Evolutionary conservation across 2,329 filamentous ascomycete genomes (phyloP), one percentile per base, ranked within the genome.

Genomic region (Calonectria pteridis): DNA sequence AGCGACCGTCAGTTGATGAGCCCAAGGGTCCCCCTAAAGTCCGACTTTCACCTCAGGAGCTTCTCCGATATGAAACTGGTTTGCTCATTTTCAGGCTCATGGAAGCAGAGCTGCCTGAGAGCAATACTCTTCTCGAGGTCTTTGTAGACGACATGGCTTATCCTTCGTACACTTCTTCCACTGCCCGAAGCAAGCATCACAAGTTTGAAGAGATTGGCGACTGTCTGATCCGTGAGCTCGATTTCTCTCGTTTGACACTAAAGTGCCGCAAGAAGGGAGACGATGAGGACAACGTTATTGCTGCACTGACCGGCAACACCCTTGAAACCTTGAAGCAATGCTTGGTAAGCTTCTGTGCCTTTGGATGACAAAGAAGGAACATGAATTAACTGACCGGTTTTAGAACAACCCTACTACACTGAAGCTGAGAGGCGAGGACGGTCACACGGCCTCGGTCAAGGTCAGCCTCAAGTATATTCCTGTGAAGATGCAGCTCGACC

Each of bases 381-480:
- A 33, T 59, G 73, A 69, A 76, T 65, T 31, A 10, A 53, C 29
- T 63, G 13, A 67, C n/a, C 33, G 23, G 49, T n/a, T 13, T n/a
- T 77, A 96, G 92, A 98, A 99, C 86, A 98, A 95, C 76, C 95
- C 96, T 0, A 98, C 95, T 0, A 91, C 93, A 37, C 89, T 99
- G 69, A 92, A 91, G 69, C 88, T 99, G 73, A 95, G 93, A 83
- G 94, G 94, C 74, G 92, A 94, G 23, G 91, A 96, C 51, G 96
- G 95, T 66, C 74, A 76, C 90, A 90, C 72, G 85, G 93, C 31
- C 86, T 96, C 92, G 81, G 90, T 99, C 82, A 97, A 93, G 78
- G 94, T 99, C 82, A 97, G 94, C 86, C 90, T 98, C 81, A 98
- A 98, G 85, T 99, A 98, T 83, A 92, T 99, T 29, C 97, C 97